Evolutionary conservation across 768 basidiomycete species (phyloP), one percentile per base, ranked within the genome.

Genomic region (Auricularia cornea): DNA sequence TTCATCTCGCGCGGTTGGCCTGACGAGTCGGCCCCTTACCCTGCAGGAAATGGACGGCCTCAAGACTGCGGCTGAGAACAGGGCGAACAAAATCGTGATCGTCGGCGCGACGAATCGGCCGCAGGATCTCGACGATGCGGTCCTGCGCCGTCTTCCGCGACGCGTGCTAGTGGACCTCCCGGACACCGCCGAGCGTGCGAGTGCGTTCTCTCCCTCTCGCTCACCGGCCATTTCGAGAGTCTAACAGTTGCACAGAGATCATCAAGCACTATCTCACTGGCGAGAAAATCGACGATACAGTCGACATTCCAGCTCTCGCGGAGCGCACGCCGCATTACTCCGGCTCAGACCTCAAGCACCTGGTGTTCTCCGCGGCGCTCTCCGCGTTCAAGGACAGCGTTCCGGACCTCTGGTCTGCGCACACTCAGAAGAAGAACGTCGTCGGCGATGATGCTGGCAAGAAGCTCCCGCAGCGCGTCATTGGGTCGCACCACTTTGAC

Each of bases 31-130:
- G n/a, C n/a, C n/a, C n/a, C n/a, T n/a, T n/a, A n/a, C n/a, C n/a
- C n/a, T n/a, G n/a, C n/a, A 48, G 60, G 74, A 76, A 62, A 75
- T 76, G 74, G 75, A 76, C 59, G 75, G 75, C 28, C 61, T 76
- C 16, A 33, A 60, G 26, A 40, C 31, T 11, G 28, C 32, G 26
- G 63, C 57, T 2, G 63, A 68, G 40, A 76, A 76, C 65, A 68
- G 66, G 61, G 70, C 73, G 32, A 67, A 69, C 41, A 61, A 70
- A 32, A 59, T 76, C 5, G 66, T 74, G 10, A 68, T 76, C 12
- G 68, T 76, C 16, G 75, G 74, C 12, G 74, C 74, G 4, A 75
- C 75, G 8, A 76, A 76, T 63, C 62, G 75, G 60, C 70, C 69
- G 16, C 70, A 69, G 12, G 60, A 60, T 38, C 40, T 60, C 12